phyloP scores from a whole-genome alignment of 2,329 filamentous ascomycete species.

The Diaporthe capsici region DNA sequence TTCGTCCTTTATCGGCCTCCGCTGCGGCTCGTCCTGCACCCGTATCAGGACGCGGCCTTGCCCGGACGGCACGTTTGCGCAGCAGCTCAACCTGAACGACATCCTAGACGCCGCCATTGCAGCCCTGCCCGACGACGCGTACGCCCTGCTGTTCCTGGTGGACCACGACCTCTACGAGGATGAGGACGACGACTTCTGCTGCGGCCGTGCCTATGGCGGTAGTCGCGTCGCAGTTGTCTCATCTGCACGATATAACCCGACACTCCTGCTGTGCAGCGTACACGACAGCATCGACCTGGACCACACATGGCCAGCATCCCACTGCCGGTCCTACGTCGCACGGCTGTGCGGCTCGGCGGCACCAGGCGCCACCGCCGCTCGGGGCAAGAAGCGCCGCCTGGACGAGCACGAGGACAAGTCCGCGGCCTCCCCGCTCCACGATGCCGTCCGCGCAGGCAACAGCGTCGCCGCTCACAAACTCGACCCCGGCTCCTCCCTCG shows the following conservation, averaged over 20 bases:
- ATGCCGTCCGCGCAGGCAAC: slow-evolving; percentile 51
- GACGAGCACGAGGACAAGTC: neutral
- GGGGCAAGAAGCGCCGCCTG: slow-evolving; percentile 28
- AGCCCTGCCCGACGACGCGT: slow-evolving; percentile 70
- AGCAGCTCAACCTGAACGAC: slow-evolving; percentile 73
- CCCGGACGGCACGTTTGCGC: slow-evolving; percentile 60
- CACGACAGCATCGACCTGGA: slow-evolving; percentile 54
- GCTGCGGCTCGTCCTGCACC: slow-evolving; percentile 51
- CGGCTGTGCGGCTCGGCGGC: slow-evolving; percentile 48
- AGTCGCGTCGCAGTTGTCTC: slow-evolving; percentile 74
- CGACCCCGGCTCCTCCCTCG: slow-evolving; percentile 38
- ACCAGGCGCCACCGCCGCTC: neutral
- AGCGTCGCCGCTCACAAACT: slow-evolving; percentile 45
- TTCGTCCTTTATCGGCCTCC: slow-evolving; percentile 61
- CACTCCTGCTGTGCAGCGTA: slow-evolving; percentile 53
- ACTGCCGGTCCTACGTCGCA: slow-evolving; percentile 68
- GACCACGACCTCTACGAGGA: slow-evolving; percentile 76
- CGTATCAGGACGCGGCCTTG: slow-evolving; percentile 66
- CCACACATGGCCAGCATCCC: slow-evolving; percentile 76
- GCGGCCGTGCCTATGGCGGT: slow-evolving; percentile 76
- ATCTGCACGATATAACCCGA: slow-evolving; percentile 72
- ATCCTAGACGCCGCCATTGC: slow-evolving; percentile 69
- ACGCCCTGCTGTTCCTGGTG: slow-evolving; percentile 69
- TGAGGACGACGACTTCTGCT: slow-evolving; percentile 76
- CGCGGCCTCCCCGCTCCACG: slow-evolving; percentile 49